Evolutionary conservation across 306 rosid species (phyloP), one percentile per base, ranked within the genome.

Genomic region (Sechiopsis laciniata): DNA sequence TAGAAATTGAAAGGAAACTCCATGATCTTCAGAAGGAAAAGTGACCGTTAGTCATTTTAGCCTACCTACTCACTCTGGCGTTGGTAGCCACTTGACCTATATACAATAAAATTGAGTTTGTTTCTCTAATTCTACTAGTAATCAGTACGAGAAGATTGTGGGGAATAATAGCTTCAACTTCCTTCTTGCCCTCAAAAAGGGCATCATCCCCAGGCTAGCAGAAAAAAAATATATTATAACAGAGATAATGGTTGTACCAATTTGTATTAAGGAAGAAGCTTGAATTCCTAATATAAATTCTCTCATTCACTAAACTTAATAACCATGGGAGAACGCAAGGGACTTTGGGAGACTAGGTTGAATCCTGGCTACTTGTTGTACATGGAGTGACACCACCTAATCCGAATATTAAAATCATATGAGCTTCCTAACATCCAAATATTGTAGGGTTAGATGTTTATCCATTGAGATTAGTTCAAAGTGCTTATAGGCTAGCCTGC

Each of bases 21-120:
- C 65, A 71, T 51, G 56, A 77, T 37, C 8, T 71, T 3, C 10
- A 10, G 6, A 68, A 55, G 21, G 74, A 57, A 15, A 55, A 72
- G 1, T 0, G 68, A 14, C 1, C 16, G 0, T 73, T 0, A 63
- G 61, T 14, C 74, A 78, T 21, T 73, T 10, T 45, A 74, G 53
- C 21, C 26, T 24, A 2, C 21, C 17, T 24, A 2, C 81, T 73
- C 56, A 78, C 29, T 6, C 61, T 52, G 59, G 1, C 24, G 32
- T 19, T 66, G 72, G 82, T 62, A 56, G 3, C 29, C 29, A 26
- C 16, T 73, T 56, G 15, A 20, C 29, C 6, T 9, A 56, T 19
- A 20, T 56, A 21, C 14, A 56, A 56, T 56, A 20, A 56, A 56
- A 20, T 56, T 19, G n/a, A n/a, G n/a, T n/a, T 3, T 56, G 62